A percentile compares a stretch with the other conserved stretches of the same genome.
These are phyloP conservation scores for Neonectria sp. DNA, from an alignment of 2,329 filamentous ascomycete species.

Conservation along the genomic window DNA sequence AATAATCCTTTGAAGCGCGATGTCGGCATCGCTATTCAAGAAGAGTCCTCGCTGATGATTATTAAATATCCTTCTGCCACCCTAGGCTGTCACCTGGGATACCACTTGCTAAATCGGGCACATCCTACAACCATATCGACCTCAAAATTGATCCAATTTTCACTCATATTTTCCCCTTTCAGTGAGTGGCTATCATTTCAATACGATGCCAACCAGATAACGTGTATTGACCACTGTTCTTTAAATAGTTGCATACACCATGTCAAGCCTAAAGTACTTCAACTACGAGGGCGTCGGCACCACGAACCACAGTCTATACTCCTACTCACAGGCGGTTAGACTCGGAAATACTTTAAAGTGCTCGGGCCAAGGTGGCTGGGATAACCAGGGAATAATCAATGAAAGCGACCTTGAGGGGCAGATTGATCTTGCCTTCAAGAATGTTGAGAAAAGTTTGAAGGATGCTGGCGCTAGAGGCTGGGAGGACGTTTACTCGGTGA, in stretches of 20 bases:
- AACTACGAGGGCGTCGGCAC: conserved; percentile 52
- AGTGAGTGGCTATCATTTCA: no score
- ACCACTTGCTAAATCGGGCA: no score
- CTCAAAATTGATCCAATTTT: no score
- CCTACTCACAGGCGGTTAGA: conserved; percentile 43
- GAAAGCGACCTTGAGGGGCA: conserved; percentile 58
- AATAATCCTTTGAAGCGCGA: no score
- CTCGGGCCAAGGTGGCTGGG: conserved; percentile 45
- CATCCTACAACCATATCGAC: no score
- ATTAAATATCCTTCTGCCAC: no score
- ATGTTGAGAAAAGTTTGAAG: conserved; percentile 67
- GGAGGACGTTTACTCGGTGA: conserved; percentile 67
- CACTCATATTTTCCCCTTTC: no score
- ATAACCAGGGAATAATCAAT: conserved; percentile 38
- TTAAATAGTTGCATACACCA: conserved; percentile 16
- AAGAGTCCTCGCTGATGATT: no score
- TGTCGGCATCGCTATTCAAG: no score
- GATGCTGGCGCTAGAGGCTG: conserved; percentile 70
- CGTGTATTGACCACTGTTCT: no score
- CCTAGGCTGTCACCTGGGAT: no score
- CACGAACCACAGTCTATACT: conserved; percentile 42
- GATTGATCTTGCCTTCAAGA: conserved; percentile 69
- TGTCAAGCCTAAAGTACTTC: conserved; percentile 52
- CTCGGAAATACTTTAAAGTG: conserved; percentile 41
- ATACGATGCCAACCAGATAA: no score